Percentiles rank a stretch among this genome's conserved stretches.
Evolutionary conservation across 2,329 filamentous ascomycete species (phyloP).

Genomic region (Cadophora malorum): DNA sequence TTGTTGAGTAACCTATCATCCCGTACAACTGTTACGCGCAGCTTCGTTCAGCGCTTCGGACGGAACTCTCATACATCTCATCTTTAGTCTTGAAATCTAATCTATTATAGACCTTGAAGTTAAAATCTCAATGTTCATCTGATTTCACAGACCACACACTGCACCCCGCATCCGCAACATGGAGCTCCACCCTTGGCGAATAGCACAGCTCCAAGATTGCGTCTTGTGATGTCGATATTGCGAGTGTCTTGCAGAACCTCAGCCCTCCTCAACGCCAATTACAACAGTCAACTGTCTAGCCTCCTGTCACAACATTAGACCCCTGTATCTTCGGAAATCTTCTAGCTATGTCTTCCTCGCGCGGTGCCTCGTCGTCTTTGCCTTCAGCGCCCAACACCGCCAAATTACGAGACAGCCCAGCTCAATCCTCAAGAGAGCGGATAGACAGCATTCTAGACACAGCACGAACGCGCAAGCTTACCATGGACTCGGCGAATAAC

Average conservation of each 20-base stretch:
- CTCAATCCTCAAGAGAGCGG: conserved; percentile 20
- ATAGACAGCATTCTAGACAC: conserved; percentile 39
- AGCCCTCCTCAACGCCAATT: conserved; percentile 4
- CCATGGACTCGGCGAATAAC: conserved; percentile 20
- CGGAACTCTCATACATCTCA: neutral
- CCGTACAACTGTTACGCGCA: neutral
- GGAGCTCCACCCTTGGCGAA: conserved; percentile 7
- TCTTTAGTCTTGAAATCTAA: no score
- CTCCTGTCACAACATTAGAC: conserved; percentile 1
- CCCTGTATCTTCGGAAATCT: conserved; percentile 5
- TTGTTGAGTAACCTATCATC: neutral
- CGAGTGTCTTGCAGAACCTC: conserved; percentile 17
- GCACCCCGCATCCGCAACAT: conserved; percentile 12
- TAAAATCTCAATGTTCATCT: conserved; percentile 4
- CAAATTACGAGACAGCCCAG: conserved; percentile 19
- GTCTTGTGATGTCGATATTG: conserved; percentile 36
- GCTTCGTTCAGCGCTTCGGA: neutral
- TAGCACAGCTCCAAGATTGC: conserved; percentile 22
- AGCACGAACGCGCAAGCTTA: conserved; percentile 35
- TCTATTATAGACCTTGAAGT: no score
- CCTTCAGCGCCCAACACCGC: conserved; percentile 14
- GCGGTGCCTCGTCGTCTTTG: conserved; percentile 4
- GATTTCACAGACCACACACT: neutral
- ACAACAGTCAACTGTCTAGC: conserved; percentile 5
- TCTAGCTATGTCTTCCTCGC: conserved; percentile 8